Evolutionary conservation across 2,329 filamentous ascomycete genomes (phyloP).

Genomic region (Teratosphaeria gauchensis): DNA sequence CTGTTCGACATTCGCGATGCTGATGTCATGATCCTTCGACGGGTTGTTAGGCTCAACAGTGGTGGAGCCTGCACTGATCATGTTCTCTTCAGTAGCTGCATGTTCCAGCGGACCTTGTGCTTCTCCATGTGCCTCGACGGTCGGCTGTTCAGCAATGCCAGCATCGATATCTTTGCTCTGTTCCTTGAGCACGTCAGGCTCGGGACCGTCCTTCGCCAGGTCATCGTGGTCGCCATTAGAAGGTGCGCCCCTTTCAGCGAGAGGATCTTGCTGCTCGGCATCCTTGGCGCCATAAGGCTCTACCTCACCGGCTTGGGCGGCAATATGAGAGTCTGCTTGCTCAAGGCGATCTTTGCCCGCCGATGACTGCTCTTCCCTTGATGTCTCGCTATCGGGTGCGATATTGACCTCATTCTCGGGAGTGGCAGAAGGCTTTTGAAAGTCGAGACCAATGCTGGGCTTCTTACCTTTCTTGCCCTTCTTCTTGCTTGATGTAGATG

Average conservation of each 20-base stretch:
- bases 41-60: neutral
- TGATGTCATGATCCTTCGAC: neutral
- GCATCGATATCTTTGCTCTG: neutral
- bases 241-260: neutral
- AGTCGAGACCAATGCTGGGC: neutral
- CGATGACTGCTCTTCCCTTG: neutral
- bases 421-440: neutral
- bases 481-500: constrained; percentile 4
- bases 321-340: neutral
- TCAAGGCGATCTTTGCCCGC: neutral
- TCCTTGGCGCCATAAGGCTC: neutral
- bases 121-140: neutral
- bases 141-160: neutral
- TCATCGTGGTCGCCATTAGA: neutral
- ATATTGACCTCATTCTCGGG: neutral
- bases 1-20: neutral
- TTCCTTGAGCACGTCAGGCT: neutral
- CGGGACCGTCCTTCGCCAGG: neutral
- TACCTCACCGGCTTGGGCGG: neutral
- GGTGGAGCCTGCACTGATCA: neutral
- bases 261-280: neutral
- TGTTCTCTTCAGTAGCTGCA: neutral
- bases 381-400: neutral
- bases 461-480: constrained; percentile 5
- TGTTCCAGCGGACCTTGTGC: neutral